These are phyloP conservation scores for Purshia tridentata DNA, from an alignment of 306 rosid species.

Conservation along the genomic window DNA sequence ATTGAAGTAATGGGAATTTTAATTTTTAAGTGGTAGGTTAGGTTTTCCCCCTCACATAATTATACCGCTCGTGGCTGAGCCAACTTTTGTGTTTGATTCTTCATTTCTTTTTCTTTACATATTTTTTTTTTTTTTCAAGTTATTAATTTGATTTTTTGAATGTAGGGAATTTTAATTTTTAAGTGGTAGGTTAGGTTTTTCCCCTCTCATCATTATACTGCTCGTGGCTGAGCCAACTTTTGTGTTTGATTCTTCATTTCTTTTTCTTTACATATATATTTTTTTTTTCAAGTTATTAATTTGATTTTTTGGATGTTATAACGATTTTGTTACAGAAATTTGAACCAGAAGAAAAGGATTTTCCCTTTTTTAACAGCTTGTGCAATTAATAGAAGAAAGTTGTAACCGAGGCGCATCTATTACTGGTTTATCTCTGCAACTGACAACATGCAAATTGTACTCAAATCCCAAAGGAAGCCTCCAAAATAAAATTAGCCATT, in stretches of 20 bases:
- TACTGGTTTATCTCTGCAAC: too few relatives aligned
- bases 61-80: conserved; percentile 27
- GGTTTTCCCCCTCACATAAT: conserved; percentile 30
- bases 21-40: conserved; percentile 38
- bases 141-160: neutral
- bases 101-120: neutral
- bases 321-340: conserved; percentile 13
- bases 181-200: conserved; percentile 39
- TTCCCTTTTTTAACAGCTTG: neutral
- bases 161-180: too few relatives aligned
- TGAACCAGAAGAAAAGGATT: neutral
- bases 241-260: conserved; percentile 18
- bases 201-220: conserved; percentile 23
- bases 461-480: too few relatives aligned
- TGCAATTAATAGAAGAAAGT: neutral
- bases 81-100: conserved; percentile 15
- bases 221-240: conserved; percentile 20
- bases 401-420: too few relatives aligned
- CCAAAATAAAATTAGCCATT: too few relatives aligned
- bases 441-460: too few relatives aligned
- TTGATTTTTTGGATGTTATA: neutral
- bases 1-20: conserved; percentile 32
- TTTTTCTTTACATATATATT: neutral
- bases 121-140: neutral
- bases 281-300: neutral